phyloP scores from a whole-genome alignment of 106 monocot species.

The Phalaenopsis aphrodite region DNA sequence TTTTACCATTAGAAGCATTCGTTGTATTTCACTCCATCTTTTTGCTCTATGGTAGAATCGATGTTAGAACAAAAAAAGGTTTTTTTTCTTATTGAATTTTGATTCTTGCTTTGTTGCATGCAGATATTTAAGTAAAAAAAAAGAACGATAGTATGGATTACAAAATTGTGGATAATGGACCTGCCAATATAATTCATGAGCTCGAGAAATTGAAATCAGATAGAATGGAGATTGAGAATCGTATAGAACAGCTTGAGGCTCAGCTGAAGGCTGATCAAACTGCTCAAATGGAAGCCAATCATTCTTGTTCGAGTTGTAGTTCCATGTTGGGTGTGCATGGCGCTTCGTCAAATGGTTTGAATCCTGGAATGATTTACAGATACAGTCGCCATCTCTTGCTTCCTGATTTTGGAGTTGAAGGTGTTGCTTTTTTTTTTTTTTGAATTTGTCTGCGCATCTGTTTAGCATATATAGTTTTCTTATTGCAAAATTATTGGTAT shows the following conservation, averaged over 20 bases:
- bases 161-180: background rate
- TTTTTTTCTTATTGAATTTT: background rate
- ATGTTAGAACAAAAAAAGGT: too few relatives aligned
- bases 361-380: conserved; percentile 68
- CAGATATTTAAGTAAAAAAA: background rate
- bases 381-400: conserved; percentile 90
- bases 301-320: background rate
- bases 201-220: conserved; percentile 54
- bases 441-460: background rate
- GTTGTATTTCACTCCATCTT: too few relatives aligned
- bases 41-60: too few relatives aligned
- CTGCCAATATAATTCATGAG: conserved; percentile 19
- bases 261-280: conserved; percentile 16
- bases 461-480: background rate
- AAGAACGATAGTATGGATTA: conserved; percentile 3
- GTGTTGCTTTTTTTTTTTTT: conserved; percentile 12
- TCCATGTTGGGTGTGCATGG: background rate
- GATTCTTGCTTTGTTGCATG: background rate
- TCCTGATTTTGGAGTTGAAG: conserved; percentile 86
- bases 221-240: conserved; percentile 48
- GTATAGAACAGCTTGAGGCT: conserved; percentile 43
- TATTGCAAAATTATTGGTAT: background rate
- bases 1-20: too few relatives aligned
- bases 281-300: background rate
- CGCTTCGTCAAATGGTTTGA: conserved; percentile 29